phyloP scores from a whole-genome alignment of 2,329 filamentous ascomycete genomes.

The Nemania sp. region DNA sequence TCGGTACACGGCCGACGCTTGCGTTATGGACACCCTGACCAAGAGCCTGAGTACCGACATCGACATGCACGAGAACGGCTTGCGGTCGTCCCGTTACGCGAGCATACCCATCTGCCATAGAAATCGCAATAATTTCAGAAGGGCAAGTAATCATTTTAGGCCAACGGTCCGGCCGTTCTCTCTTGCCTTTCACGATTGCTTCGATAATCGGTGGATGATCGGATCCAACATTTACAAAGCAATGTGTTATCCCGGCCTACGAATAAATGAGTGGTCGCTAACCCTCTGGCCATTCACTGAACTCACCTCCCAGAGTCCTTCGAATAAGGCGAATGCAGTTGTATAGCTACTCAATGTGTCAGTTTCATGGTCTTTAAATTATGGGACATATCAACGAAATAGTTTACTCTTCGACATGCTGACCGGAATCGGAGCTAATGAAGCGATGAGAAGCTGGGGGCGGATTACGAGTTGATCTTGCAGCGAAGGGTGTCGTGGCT shows the following conservation, averaged over 20 bases:
- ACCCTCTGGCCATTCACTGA: neutral
- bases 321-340: constrained; percentile 72
- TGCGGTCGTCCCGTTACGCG: constrained; percentile 68
- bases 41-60: constrained; percentile 76
- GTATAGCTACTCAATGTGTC: constrained; percentile 51
- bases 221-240: constrained; percentile 63
- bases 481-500: too few species aligned
- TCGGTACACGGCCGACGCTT: constrained; percentile 67
- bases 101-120: constrained; percentile 76
- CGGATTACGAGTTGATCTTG: too few species aligned
- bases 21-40: constrained; percentile 76
- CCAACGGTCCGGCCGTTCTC: constrained; percentile 63
- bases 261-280: too few species aligned
- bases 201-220: constrained; percentile 55
- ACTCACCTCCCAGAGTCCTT: constrained; percentile 68
- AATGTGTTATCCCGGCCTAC: constrained; percentile 54
- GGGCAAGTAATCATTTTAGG: constrained; percentile 68
- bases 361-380: constrained; percentile 39
- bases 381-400: constrained; percentile 47
- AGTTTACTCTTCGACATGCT: constrained; percentile 49
- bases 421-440: too few species aligned
- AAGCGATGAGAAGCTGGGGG: too few species aligned
- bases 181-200: constrained; percentile 72
- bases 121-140: constrained; percentile 71
- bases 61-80: constrained; percentile 73